Percentiles rank a stretch among this genome's conserved stretches.
These are phyloP conservation scores for Cicer yamashitae DNA, from an alignment of 306 rosid species.

Conservation along the genomic window DNA sequence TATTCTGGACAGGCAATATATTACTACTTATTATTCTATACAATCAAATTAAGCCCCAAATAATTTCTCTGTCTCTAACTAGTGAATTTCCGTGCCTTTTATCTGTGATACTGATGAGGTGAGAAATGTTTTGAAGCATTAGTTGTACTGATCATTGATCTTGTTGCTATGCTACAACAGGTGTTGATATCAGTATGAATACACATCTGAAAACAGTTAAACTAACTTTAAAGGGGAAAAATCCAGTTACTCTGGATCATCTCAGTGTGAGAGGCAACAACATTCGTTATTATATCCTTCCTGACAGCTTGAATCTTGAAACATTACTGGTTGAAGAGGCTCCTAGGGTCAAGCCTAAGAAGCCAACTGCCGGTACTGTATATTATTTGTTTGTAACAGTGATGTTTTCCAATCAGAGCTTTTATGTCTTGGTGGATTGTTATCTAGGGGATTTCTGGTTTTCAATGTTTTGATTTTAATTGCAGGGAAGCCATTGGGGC, in stretches of 20 bases:
- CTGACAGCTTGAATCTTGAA: conserved; percentile 60
- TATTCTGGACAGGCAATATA: background rate
- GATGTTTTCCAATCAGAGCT: background rate
- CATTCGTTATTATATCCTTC: conserved; percentile 76
- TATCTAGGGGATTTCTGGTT: conserved; percentile 4
- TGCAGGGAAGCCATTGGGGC: conserved; percentile 82
- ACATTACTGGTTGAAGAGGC: conserved; percentile 57
- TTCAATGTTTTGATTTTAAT: conserved; percentile 28
- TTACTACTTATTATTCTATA: conserved; percentile 1
- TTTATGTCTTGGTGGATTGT: background rate
- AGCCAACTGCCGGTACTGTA: conserved; percentile 86
- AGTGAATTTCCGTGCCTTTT: background rate
- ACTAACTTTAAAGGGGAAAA: conserved; percentile 89
- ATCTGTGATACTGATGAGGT: background rate
- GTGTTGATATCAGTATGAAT: conserved; percentile 62
- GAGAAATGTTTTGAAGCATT: conserved; percentile 36
- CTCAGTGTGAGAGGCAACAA: conserved; percentile 96
- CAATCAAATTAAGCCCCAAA: conserved; percentile 15
- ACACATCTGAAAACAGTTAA: conserved; percentile 95
- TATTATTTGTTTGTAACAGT: conserved; percentile 6
- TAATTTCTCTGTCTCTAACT: conserved; percentile 1
- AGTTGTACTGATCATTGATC: conserved; percentile 43
- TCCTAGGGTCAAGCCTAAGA: conserved; percentile 95
- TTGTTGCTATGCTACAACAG: conserved; percentile 58
- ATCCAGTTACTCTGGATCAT: conserved; percentile 93